Conservation (phyloP, 768 basidiomycete genomes). For the Boletus reticulatus region DNA sequence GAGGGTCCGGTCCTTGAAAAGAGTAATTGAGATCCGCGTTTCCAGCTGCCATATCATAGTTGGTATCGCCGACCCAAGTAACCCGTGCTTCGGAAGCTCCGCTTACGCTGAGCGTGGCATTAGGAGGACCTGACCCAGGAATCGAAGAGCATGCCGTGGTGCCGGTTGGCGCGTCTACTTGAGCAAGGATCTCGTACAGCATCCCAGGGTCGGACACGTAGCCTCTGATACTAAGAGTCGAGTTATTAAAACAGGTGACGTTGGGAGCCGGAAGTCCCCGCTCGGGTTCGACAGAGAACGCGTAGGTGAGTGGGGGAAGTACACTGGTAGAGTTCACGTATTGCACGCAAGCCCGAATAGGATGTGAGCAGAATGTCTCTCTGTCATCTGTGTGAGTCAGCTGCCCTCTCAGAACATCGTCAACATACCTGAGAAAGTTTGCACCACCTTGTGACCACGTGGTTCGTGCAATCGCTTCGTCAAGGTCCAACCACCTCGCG, state of each 20-base stretch:
- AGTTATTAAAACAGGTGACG: conserved; percentile 56
- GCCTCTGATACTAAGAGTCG: conserved; percentile 56
- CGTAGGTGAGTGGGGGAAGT: conserved; percentile 44
- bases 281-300: conserved; percentile 47
- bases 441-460: conserved; percentile 55
- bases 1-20: conserved; percentile 64
- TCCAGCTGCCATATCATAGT: conserved; percentile 64
- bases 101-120: conserved; percentile 48
- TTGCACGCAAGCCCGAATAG: conserved; percentile 58
- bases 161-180: conserved; percentile 37
- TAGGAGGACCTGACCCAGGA: conserved; percentile 31
- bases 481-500: conserved; percentile 68
- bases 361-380: conserved; percentile 67
- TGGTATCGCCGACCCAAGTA: conserved; percentile 73
- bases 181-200: conserved; percentile 65
- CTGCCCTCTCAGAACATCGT: not conserved
- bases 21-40: conserved; percentile 53
- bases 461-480: conserved; percentile 55
- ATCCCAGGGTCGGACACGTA: conserved; percentile 54
- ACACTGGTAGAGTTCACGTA: conserved; percentile 40
- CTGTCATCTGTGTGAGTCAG: conserved; percentile 23
- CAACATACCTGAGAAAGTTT: conserved; percentile 47
- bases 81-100: conserved; percentile 56
- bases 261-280: conserved; percentile 52
- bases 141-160: conserved; percentile 32